Evolutionary conservation across 805 yeast species (phyloP).

Genomic region (Soucietia sequanensis): DNA sequence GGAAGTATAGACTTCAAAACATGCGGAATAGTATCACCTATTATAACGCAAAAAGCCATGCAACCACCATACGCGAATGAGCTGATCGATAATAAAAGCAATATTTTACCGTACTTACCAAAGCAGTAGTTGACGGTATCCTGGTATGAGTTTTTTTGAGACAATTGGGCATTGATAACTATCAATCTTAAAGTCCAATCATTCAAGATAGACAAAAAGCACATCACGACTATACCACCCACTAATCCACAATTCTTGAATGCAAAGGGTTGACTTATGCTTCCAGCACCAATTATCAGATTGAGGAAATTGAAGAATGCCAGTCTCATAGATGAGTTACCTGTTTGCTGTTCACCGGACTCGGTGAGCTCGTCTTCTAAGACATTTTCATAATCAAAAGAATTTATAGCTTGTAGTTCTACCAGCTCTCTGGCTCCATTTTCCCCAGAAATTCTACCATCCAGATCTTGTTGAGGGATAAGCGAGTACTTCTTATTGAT

Average conservation of each 20-base stretch:
- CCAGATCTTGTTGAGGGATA: no score
- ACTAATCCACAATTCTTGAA: slow-evolving; percentile 74
- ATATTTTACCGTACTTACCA: slow-evolving; percentile 67
- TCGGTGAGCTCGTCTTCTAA: no score
- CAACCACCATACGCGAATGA: slow-evolving; percentile 93
- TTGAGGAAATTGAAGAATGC: slow-evolving; percentile 98
- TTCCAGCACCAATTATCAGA: slow-evolving; percentile 93
- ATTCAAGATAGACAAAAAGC: slow-evolving; percentile 62
- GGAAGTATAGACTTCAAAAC: slow-evolving; percentile 71
- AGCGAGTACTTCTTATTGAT: no score
- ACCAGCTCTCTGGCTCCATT: neutral
- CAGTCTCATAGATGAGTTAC: slow-evolving; percentile 57
- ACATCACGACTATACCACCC: slow-evolving; percentile 66
- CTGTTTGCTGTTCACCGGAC: slow-evolving; percentile 18
- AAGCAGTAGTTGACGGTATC: slow-evolving; percentile 79
- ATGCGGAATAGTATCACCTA: slow-evolving; percentile 94
- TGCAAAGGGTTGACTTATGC: slow-evolving; percentile 92
- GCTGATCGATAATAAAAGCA: slow-evolving; percentile 75
- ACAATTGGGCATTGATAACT: slow-evolving; percentile 75
- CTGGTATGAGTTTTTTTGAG: slow-evolving; percentile 78
- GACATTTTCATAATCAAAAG: slow-evolving; percentile 4
- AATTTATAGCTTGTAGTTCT: slow-evolving; percentile 6
- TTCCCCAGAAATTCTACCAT: no score
- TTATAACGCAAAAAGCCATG: slow-evolving; percentile 89
- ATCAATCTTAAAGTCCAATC: slow-evolving; percentile 87